Base-by-base conservation (phyloP, 1,139 yeast species). In the Sugiyamaella novakii region DNA sequence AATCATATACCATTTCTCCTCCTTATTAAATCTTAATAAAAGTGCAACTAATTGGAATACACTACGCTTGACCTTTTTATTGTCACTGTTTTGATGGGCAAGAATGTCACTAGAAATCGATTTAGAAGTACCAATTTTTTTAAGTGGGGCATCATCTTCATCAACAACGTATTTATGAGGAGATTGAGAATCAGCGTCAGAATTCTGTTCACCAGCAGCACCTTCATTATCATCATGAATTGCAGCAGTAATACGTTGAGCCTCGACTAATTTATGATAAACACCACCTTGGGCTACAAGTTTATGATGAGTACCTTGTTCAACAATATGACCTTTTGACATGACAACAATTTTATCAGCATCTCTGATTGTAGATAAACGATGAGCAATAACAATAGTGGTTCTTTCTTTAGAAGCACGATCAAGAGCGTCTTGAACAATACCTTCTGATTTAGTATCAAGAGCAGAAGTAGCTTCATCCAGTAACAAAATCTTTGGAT, bases 391-490 rank as follows among this genome's bases (percentile, higher is more conserved):
- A 12, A 87, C 82, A 42, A 85, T 83, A 2, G 89, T 84, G 1
- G 94, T 85, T 45, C 83, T 77, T 42, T 77, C 73, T 52, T 75
- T 74, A 79, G 89, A 80, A 35, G 85, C 73, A 44, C 75, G 71
- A 47, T 82, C 82, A 43, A 83, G 68, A 0, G 88, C 84, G 21
- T 68, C 70, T 54, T 71, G 72, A 3, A 72, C 73, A 53, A 68
- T 59, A 15, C 71, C 80, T 61, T 84, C 88, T 55, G 83, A 80
- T 62, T 79, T 79, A 15, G 88, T 79, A 63, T 84, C 92, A 48
- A 84, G 71, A 0, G 91, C 91, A n/a, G 88, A 81, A 0, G 92
- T 84, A 18, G 89, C 89, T 64, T 84, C 92, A 58, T 84, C 92
- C 50, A 84, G 71, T 10, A 84, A 72, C 51, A 84, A 71, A 29